Percentiles rank a stretch among this genome's conserved stretches.
phyloP scores from a whole-genome alignment of 768 basidiomycete species.

The Amanita rubescens region DNA sequence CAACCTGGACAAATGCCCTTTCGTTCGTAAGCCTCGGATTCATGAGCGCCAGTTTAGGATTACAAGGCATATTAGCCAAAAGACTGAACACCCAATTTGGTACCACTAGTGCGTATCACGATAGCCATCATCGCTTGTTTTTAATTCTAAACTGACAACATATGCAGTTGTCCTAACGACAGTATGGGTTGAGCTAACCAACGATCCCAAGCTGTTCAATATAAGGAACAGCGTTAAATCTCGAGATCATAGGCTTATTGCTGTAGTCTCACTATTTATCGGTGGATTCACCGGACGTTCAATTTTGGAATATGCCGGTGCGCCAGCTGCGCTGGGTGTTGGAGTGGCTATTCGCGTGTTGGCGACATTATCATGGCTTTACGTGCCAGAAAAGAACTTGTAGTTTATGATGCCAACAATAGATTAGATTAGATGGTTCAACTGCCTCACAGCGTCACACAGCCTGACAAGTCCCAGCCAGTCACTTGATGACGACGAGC shows the following conservation, averaged over 20 bases:
- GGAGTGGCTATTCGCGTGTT: slow-evolving; percentile 38
- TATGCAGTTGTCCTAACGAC: slow-evolving; percentile 49
- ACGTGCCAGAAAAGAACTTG: slow-evolving; percentile 2
- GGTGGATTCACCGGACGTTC: slow-evolving; percentile 49
- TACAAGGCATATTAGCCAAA: slow-evolving; percentile 85
- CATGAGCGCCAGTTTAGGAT: slow-evolving; percentile 74
- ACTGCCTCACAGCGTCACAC: neutral
- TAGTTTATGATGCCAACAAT: neutral
- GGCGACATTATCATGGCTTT: slow-evolving; percentile 14
- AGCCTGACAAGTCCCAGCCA: too few species aligned
- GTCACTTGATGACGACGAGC: neutral
- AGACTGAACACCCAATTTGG: slow-evolving; percentile 73
- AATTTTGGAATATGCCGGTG: slow-evolving; percentile 35
- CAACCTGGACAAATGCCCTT: slow-evolving; percentile 61
- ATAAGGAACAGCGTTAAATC: slow-evolving; percentile 24
- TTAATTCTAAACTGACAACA: neutral
- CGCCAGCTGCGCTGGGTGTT: slow-evolving; percentile 38
- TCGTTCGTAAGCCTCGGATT: slow-evolving; percentile 71
- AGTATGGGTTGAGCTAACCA: slow-evolving; percentile 63
- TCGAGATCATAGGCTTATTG: slow-evolving; percentile 50
- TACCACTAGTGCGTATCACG: slow-evolving; percentile 50
- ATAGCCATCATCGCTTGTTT: neutral
- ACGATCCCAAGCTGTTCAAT: slow-evolving; percentile 51
- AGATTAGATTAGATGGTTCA: too few species aligned
- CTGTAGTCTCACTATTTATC: slow-evolving; percentile 40